phyloP scores from a whole-genome alignment of 495 filamentous ascomycete genomes.

The Neurospora sp. region DNA sequence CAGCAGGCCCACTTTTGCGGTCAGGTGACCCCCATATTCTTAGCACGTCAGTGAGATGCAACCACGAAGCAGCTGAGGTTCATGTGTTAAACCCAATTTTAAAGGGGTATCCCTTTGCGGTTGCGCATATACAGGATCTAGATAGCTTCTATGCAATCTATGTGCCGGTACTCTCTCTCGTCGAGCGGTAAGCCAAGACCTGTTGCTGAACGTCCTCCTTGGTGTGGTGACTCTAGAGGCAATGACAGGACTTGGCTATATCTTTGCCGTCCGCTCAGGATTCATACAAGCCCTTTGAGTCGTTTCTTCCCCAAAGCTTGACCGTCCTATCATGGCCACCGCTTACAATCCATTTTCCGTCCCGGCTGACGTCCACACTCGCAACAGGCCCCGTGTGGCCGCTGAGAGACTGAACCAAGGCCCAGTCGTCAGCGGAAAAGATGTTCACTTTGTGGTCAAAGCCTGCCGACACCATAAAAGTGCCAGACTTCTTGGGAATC shows the following conservation, averaged over 20 bases:
- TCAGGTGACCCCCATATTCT: not conserved
- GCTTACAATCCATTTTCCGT: slow-evolving; percentile 86
- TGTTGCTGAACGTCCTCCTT: not conserved
- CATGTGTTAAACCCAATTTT: not conserved
- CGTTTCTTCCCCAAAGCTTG: slow-evolving; percentile 91
- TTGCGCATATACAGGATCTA: not conserved
- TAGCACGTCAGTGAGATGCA: not conserved
- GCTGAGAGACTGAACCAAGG: slow-evolving; percentile 71
- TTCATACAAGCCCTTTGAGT: slow-evolving; percentile 40
- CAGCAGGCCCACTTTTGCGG: not conserved
- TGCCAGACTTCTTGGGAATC: slow-evolving; percentile 58
- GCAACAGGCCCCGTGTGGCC: slow-evolving; percentile 89
- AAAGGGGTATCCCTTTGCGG: not conserved
- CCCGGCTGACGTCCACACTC: slow-evolving; percentile 73
- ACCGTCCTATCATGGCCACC: slow-evolving; percentile 90
- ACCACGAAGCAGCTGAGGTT: not conserved
- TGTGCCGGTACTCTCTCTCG: not conserved
- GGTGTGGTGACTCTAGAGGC: not conserved
- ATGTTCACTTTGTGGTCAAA: slow-evolving; percentile 96
- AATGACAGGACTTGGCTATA: not conserved
- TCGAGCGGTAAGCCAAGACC: not conserved
- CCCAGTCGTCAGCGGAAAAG: slow-evolving; percentile 95
- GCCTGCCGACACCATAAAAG: slow-evolving; percentile 81
- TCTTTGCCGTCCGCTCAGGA: not conserved
- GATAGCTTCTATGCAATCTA: not conserved